Conservation (phyloP, 345 rosid genomes). For the Stellera chamaejasme region DNA sequence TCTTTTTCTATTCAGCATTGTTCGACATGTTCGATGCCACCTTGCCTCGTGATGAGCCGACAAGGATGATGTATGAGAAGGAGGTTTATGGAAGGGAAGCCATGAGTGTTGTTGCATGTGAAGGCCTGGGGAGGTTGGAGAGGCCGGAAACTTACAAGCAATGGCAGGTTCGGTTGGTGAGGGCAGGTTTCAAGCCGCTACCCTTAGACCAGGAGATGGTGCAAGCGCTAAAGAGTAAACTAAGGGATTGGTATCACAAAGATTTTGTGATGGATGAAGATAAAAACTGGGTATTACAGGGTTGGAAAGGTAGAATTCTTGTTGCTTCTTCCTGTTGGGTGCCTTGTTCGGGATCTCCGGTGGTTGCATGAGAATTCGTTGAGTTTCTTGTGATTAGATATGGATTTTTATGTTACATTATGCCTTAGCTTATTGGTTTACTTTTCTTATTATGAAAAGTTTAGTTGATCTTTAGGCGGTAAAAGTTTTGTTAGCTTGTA, state of each 20-base stretch:
- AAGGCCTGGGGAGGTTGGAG: conserved; percentile 68
- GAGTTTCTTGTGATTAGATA: not conserved
- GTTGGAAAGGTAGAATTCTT: conserved; percentile 74
- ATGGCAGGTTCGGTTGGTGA: conserved; percentile 48
- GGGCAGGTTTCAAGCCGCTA: conserved; percentile 66
- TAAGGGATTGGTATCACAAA: conserved; percentile 30
- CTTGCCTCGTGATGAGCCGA: conserved; percentile 30
- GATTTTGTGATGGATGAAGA: conserved; percentile 51
- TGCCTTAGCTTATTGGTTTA: not conserved
- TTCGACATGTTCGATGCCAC: conserved; percentile 54
- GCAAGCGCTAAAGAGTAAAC: conserved; percentile 32
- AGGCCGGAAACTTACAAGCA: conserved; percentile 85
- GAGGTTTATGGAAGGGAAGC: conserved; percentile 59
- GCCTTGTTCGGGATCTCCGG: conserved; percentile 21
- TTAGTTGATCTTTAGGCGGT: not conserved
- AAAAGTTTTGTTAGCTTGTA: too few relatives aligned
- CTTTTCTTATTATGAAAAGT: not conserved
- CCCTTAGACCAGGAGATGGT: conserved; percentile 35
- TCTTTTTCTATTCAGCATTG: conserved; percentile 63
- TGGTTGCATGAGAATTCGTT: not conserved
- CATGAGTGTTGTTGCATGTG: conserved; percentile 63
- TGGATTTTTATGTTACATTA: not conserved
- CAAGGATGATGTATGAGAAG: conserved; percentile 55
- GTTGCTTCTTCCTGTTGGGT: conserved; percentile 66
- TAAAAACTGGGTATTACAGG: conserved; percentile 64